Base-by-base conservation (phyloP, 1,284 basidiomycete species). In the Leccinum subfulvum region DNA sequence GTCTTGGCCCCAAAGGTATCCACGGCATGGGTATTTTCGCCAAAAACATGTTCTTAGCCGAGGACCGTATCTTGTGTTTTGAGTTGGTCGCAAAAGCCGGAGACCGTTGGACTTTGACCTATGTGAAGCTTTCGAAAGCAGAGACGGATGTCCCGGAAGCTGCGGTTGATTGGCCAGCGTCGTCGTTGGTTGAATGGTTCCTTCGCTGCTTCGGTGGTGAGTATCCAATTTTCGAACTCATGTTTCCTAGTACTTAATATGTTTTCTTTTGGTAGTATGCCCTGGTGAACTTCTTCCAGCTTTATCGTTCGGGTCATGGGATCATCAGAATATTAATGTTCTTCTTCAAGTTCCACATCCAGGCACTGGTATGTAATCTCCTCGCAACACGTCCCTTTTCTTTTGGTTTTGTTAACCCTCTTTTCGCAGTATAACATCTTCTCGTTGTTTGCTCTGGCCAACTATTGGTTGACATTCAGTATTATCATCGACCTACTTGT, bases 21-120 rank as follows among this genome's bases (percentile, higher is more conserved):
- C 90, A 97, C 68, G 94, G 95, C 39, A 98, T 98, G 97, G 91
- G 91, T 76, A 99, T 99, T 71, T 98, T 98, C 80, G 96, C 93
- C 39, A 93, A 93, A 79, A 96, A 95, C 81, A 96, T 92, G 91
- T 93, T 92, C 80, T 87, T 98, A 76, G 95, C 94, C 59, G 94
- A 96, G 77, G 94, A 96, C 83, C 91, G 91, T 80, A 98, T 98
- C 67, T 82, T 98, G 37, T 98, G 96, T 78, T 98, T 98, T 77
- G 96, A 98, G 77, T 82, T 98, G 55, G 96, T 96, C 23, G 95
- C 95, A 28, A 98, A 98, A 77, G 88, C 86, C 4, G 83, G 84
- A 55, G 91, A 94, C 68, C 81, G 84, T 65, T 98, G 97, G 95
- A 93, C 90, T 2, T 78, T 98, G 69, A 91, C 91, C 21, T 98